Percentiles rank a stretch among this genome's conserved stretches.
Evolutionary conservation across 169 alveolate species (phyloP).

Genomic region (Cardiosporidium cionae): DNA sequence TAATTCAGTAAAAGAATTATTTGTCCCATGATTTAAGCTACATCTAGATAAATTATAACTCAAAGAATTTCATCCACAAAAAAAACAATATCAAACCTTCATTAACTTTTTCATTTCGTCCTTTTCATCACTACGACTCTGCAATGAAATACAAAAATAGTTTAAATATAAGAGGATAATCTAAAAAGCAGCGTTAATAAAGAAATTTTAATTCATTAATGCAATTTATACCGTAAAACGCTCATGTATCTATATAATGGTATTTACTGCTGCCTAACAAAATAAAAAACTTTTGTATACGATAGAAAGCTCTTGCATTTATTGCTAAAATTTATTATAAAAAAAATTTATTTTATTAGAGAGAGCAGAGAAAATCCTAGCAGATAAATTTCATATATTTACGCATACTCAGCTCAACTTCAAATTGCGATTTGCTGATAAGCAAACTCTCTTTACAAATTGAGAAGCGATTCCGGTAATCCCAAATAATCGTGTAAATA

Average conservation of each 20-base stretch:
- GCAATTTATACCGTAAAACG: no score
- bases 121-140: background rate
- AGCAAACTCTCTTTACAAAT: no score
- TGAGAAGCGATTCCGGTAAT: no score
- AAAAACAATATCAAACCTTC: background rate
- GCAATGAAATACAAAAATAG: background rate
- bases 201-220: no score
- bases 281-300: background rate
- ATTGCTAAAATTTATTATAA: no score
- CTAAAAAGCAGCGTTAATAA: background rate
- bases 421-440: no score
- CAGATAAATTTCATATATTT: no score
- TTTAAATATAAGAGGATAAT: background rate
- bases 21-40: background rate
- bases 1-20: no score
- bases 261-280: background rate
- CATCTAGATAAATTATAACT: background rate
- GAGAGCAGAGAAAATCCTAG: no score
- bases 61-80: background rate
- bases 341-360: no score
- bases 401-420: no score
- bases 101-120: background rate
- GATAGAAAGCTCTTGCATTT: background rate
- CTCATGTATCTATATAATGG: background rate
- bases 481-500: no score